phyloP scores from a whole-genome alignment of 2,329 filamentous ascomycete species.

The Epichloe uncinata region DNA sequence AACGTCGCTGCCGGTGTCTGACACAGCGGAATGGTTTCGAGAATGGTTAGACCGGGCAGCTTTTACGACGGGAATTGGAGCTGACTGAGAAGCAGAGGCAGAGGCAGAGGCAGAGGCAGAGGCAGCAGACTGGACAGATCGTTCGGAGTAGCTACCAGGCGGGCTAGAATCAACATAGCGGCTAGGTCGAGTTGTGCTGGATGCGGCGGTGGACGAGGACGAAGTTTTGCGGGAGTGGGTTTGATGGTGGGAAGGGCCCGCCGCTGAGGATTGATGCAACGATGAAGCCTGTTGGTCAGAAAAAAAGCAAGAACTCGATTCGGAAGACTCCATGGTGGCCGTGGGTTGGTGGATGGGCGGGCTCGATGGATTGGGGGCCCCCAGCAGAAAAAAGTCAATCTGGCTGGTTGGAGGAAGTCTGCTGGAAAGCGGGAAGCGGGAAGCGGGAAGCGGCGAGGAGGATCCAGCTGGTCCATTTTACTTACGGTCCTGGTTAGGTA shows the following conservation, averaged over 20 bases:
- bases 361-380: background rate
- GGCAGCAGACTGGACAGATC: conserved; percentile 48
- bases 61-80: conserved; percentile 27
- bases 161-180: conserved; percentile 46
- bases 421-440: background rate
- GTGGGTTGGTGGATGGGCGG: background rate
- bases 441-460: background rate
- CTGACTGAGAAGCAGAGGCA: conserved; percentile 33
- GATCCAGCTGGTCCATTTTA: background rate
- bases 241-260: background rate
- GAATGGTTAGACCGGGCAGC: conserved; percentile 28
- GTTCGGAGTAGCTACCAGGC: conserved; percentile 42
- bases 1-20: conserved; percentile 28
- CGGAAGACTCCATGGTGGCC: conserved; percentile 4
- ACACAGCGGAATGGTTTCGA: conserved; percentile 29
- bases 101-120: conserved; percentile 16
- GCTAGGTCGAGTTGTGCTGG: conserved; percentile 35
- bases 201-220: conserved; percentile 26
- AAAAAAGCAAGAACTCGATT: background rate
- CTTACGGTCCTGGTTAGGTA: background rate
- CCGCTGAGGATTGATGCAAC: background rate
- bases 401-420: background rate
- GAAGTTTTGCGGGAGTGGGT: conserved; percentile 24
- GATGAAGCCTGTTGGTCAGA: background rate
- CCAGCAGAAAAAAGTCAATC: background rate